Conservation (phyloP, 208 protist species). For the Leishmania braziliensis region DNA sequence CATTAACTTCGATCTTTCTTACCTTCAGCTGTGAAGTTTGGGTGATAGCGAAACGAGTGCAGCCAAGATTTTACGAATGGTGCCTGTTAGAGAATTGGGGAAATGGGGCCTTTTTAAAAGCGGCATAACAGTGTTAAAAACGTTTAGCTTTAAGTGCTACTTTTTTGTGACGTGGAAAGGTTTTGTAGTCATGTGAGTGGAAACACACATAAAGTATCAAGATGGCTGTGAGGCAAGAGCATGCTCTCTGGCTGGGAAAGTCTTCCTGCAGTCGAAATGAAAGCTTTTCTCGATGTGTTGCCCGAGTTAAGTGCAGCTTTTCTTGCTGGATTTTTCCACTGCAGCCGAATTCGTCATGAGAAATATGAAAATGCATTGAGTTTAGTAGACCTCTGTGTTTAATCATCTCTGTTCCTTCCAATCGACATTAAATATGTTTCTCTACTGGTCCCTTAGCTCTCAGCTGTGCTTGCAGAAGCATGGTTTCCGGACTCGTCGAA, state of each 20-base stretch:
- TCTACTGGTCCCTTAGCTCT: not conserved
- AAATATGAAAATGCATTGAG: not conserved
- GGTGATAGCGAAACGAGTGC: not conserved
- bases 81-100: not conserved
- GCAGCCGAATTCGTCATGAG: not conserved
- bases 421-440: not conserved
- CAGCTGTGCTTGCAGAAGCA: not conserved
- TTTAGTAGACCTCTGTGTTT: not conserved
- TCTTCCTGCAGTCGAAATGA: not conserved
- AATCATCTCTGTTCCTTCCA: not conserved
- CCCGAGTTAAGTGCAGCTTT: not conserved
- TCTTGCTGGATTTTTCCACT: not conserved
- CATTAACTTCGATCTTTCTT: not conserved
- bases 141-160: not conserved
- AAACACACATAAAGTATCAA: not conserved
- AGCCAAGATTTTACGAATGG: not conserved
- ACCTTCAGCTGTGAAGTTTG: not conserved
- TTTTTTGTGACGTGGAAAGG: not conserved
- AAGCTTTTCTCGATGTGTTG: not conserved
- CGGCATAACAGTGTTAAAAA: not conserved
- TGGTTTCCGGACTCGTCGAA: slow-evolving; percentile 17
- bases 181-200: not conserved
- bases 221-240: not conserved
- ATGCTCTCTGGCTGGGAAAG: not conserved
- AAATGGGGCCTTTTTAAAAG: not conserved